Base-by-base conservation (phyloP, 352 stramenopile genomes). In the Phytophthora kernoviae region DNA sequence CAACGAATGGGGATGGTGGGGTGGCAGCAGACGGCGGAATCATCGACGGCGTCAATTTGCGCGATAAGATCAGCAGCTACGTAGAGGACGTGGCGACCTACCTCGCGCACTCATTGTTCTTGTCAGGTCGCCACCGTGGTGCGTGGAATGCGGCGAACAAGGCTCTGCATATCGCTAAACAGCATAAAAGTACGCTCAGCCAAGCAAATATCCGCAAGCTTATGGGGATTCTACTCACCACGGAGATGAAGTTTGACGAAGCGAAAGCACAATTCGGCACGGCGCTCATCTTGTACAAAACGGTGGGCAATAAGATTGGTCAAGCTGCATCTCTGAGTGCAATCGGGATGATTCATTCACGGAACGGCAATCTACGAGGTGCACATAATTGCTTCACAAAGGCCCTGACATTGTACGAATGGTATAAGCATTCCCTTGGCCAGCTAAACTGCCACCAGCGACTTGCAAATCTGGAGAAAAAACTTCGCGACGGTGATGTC, bases 341-440 rank as follows among this genome's bases (percentile, higher is more conserved):
- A 14, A 90, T 91, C 30, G 84, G 84, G 5, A 90, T 93, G 78
- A 90, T 93, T 12, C 81, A 91, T 54, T 89, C 81, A 7, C 80
- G 84, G 22, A 90, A 91, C 34, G 84, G 84, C 4, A 93, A 93
- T 50, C 57, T 93, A 37, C 76, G 80, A 9, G 84, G 78, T 4
- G 81, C 84, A 1, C 84, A 93, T 56, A 88, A 90, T 33, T 90
- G 81, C 47, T 93, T 93, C 49, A 90, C 79, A 8, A 91, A 91
- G 55, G 84, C 81, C 0, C 59, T 93, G 44, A 90, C 84, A 20
- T 48, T 93, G 2, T 93, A 91, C 49, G 84, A 93, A 58, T 93
- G 84, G 84, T 91, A 87, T 57, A 88, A 93, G 20, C 84, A 93
- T 58, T 72, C 81, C 7, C 58, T 93, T 8, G 84, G 84, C 1